Base-by-base conservation (phyloP, 1,139 yeast genomes). In the Komagataea norvegica region DNA sequence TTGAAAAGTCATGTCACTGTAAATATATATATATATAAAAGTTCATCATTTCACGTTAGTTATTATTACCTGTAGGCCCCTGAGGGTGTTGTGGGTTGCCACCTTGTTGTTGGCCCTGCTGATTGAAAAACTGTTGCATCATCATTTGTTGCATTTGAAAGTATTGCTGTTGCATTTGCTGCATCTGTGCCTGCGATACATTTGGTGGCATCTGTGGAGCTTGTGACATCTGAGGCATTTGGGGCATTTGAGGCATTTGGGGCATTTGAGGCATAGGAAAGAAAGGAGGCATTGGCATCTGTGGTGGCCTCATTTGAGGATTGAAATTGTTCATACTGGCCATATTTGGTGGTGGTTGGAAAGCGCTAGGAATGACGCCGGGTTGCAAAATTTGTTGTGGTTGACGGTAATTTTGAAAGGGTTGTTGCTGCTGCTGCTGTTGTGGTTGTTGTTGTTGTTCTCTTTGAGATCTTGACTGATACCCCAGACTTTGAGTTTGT, bases 131-230 rank as follows among this genome's bases (percentile, higher is more conserved):
- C 34, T 57, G 64, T 29, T 60, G 62, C 47, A 57, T 43, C 49
- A 61, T 47, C 39, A 60, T 46, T 37, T 55, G 60, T 34, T 60
- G 64, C 44, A 60, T 51, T 37, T 59, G 60, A 15, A 47, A 44
- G 8, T 55, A 52, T 38, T 58, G 61, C 18, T 52, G 59, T 23
- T 55, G 53, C 53, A 47, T 42, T 29, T 47, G 52, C 27, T 43
- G 43, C 37, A 39, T 32, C 28, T 46, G 48, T 10, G 37, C 31
- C 8, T 45, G 51, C 6, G 18, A 22, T 29, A 37, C 37, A 11
- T 37, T 37, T 20, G 20, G 38, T 8, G 31, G 18, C n/a, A n/a
- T 37, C 10, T 33, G 44, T 3, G 49, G 40, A 22, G 39, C 29
- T 16, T 41, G 46, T 14, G 35, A 35, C 43, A 44, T 38, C 11